Base-by-base conservation (phyloP, 495 filamentous ascomycete genomes). In the Penicillium lagena region DNA sequence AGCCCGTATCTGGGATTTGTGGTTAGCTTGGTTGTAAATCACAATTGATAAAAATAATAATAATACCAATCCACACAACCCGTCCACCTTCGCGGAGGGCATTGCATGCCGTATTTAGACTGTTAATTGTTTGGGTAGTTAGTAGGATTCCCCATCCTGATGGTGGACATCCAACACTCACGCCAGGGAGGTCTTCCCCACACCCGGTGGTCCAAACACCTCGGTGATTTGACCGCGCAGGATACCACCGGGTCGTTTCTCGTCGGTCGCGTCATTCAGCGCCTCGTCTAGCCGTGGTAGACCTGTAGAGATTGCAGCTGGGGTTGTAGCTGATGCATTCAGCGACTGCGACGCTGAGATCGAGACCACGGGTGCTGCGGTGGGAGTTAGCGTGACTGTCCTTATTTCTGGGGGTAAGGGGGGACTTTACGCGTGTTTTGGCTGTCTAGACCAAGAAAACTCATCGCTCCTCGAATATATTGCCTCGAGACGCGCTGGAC, bases 291-390 rank as follows among this genome's bases (percentile, higher is more conserved):
- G 77, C 28, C 62, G 66, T 30, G 54, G 33, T 28, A 95, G 62
- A 2, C 86, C 82, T 3, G 87, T 95, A 1, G 78, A 69, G 33
- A 96, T 72, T 27, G 75, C 73, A 45, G 66, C 71, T 22, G 63
- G 59, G 38, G 46, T 35, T 7, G 67, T 59, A 27, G 77, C 74
- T 9, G 83, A 72, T 13, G 83, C 75, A 40, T 85, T 77, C 33
- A 95, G 67, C 8, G 87, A 89, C 62, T 94, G 80, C 0, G 90
- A 89, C 35, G 90, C 90, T 2, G 91, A 90, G 13, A 95, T 76
- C 1, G 93, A 90, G n/a, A 87, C 79, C 29, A 98, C 72, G 7
- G 87, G 85, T 29, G 42, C 70, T 72, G 33, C 32, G 12, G 10
- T 38, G 7, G 39, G 12, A 12, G 28, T 38, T 12, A 46, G 33